Conservation (phyloP, 495 filamentous ascomycete genomes). For the Xylaria palmicola region DNA sequence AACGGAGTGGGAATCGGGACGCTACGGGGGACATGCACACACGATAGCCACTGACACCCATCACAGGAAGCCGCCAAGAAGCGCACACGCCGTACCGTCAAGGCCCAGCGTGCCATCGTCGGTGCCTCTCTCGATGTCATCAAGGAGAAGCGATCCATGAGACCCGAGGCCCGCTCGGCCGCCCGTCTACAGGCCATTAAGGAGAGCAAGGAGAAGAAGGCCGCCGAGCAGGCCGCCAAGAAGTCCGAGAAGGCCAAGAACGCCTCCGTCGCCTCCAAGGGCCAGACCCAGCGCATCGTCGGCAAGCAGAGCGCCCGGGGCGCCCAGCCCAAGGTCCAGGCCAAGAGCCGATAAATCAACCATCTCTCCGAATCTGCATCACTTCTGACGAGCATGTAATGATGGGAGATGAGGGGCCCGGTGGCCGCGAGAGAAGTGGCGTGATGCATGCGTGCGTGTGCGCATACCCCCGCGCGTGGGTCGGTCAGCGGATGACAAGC, state of each 20-base stretch:
- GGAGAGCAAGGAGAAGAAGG: conserved; percentile 96
- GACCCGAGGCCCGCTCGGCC: conserved; percentile 91
- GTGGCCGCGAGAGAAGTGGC: conserved; percentile 4
- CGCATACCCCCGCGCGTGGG: conserved; percentile 1
- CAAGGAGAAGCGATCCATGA: conserved; percentile 93
- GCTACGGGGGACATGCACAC: background rate
- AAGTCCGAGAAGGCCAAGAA: conserved; percentile 99
- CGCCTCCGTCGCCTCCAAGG: conserved; percentile 70
- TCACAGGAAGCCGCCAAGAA: conserved; percentile 98
- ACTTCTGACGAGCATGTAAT: conserved; percentile 7
- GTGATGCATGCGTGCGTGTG: conserved; percentile 11
- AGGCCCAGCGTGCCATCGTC: conserved; percentile 97
- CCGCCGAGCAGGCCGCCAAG: conserved; percentile 81
- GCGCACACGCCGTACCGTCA: conserved; percentile 96
- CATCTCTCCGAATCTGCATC: background rate
- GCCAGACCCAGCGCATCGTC: conserved; percentile 72
- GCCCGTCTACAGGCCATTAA: conserved; percentile 89
- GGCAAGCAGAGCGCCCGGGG: conserved; percentile 98
- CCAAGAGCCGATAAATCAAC: conserved; percentile 76
- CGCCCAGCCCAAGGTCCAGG: conserved; percentile 77
- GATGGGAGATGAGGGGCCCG: no score
- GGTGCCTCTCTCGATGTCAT: conserved; percentile 98
- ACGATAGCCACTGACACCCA: conserved; percentile 43
- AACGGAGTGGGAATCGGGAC: background rate
- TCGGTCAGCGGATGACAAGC: conserved; percentile 17